These are phyloP conservation scores for Immersiporthe knoxdaviesiana DNA, from an alignment of 2,329 filamentous ascomycete species.

Conservation along the genomic window DNA sequence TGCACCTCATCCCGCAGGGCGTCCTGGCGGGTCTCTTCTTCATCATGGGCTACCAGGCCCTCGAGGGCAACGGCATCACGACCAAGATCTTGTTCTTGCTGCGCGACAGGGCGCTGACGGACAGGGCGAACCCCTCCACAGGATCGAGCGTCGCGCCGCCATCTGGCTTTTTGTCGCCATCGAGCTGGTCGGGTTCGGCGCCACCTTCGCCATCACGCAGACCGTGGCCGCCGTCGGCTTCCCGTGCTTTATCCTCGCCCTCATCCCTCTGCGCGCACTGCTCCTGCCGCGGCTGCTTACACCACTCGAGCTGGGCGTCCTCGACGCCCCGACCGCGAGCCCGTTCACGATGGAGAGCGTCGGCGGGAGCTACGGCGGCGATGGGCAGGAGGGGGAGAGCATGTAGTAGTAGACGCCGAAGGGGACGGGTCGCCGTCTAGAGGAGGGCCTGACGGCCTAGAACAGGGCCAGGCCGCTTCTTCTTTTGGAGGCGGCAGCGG, in stretches of 20 bases:
- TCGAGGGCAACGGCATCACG: conserved; percentile 77
- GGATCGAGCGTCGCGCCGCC: conserved; percentile 63
- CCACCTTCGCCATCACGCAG: conserved; percentile 80
- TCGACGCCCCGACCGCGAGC: conserved; percentile 77
- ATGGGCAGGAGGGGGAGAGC: conserved; percentile 11
- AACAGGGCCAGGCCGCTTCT: conserved; percentile 6
- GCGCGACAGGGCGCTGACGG: conserved; percentile 66
- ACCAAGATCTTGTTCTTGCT: conserved; percentile 72
- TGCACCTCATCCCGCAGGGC: conserved; percentile 78
- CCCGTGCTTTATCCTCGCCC: conserved; percentile 70
- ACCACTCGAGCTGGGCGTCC: conserved; percentile 59
- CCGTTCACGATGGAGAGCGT: conserved; percentile 77
- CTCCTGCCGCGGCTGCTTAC: conserved; percentile 66
- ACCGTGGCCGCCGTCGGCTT: conserved; percentile 83
- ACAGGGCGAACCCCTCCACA: conserved; percentile 61
- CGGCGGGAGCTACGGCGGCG: conserved; percentile 59
- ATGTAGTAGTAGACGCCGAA: conserved; percentile 22
- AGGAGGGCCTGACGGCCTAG: conserved; percentile 8
- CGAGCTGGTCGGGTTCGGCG: conserved; percentile 72
- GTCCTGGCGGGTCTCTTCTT: conserved; percentile 83
- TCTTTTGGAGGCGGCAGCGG: conserved; percentile 4
- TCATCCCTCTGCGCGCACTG: conserved; percentile 68
- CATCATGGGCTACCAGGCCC: conserved; percentile 80
- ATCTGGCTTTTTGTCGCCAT: conserved; percentile 73
- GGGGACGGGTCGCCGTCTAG: conserved; percentile 8